These are phyloP conservation scores for Acanthochlamys bracteata DNA, from an alignment of 106 monocot genomes.

Conservation along the genomic window DNA sequence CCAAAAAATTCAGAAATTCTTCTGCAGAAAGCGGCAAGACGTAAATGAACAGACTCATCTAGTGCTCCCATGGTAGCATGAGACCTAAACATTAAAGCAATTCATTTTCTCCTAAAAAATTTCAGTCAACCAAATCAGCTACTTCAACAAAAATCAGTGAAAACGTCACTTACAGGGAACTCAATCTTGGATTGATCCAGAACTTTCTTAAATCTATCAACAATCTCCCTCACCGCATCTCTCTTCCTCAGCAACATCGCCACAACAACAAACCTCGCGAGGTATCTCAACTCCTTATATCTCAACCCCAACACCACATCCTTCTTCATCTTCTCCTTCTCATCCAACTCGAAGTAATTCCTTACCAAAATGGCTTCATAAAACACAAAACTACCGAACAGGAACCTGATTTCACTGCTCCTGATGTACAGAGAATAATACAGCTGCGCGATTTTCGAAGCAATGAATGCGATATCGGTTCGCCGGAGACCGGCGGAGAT, in stretches of 20 bases:
- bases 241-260: constrained; percentile 48
- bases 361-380: constrained; percentile 85
- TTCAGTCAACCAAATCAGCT: too few species aligned
- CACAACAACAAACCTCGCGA: constrained; percentile 75
- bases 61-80: too few species aligned
- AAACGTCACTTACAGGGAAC: constrained; percentile 49
- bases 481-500: constrained; percentile 58
- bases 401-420: constrained; percentile 77
- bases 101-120: too few species aligned
- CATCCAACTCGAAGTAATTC: constrained; percentile 56
- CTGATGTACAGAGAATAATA: constrained; percentile 85
- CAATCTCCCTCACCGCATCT: constrained; percentile 51
- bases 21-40: too few species aligned
- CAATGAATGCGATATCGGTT: constrained; percentile 90
- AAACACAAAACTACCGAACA: constrained; percentile 82
- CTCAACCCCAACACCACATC: constrained; percentile 59
- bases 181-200: constrained; percentile 52
- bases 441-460: constrained; percentile 95
- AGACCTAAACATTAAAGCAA: too few species aligned
- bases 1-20: too few species aligned
- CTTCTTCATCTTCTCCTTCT: too few species aligned
- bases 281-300: constrained; percentile 86
- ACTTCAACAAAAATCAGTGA: too few species aligned
- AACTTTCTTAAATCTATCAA: constrained; percentile 41
- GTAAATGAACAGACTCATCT: too few species aligned